Percentiles rank a stretch among this genome's conserved stretches.
These are phyloP conservation scores for Chaetomiaceae sp. DNA, from an alignment of 2,329 filamentous ascomycete genomes.

Conservation along the genomic window DNA sequence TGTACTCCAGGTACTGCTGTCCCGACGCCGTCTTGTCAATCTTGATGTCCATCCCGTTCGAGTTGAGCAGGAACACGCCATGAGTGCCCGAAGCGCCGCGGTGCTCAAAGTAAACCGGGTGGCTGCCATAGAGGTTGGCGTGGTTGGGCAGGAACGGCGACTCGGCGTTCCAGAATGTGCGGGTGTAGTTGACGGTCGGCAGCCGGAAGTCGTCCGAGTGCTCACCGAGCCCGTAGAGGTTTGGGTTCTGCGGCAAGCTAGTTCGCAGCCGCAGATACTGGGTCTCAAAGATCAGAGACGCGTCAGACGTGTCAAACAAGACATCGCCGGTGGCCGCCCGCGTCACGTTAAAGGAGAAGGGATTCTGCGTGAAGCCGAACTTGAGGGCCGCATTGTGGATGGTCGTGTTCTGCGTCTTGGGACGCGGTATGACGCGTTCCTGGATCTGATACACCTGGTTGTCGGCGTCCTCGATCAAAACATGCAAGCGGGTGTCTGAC, in stretches of 20 bases:
- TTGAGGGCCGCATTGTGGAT: constrained; percentile 35
- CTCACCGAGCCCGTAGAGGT: constrained; percentile 71
- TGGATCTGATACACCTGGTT: constrained; percentile 70
- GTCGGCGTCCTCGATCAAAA: constrained; percentile 66
- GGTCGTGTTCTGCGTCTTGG: constrained; percentile 32
- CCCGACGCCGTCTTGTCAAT: constrained; percentile 54
- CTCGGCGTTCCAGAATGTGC: constrained; percentile 65
- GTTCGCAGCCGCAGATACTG: constrained; percentile 70
- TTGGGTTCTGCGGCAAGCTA: constrained; percentile 56
- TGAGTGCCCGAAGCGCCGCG: constrained; percentile 47
- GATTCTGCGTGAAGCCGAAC: constrained; percentile 39
- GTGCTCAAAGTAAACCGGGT: constrained; percentile 69
- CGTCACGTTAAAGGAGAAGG: constrained; percentile 55
- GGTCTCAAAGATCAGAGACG: constrained; percentile 61
- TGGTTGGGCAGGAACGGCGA: constrained; percentile 54
- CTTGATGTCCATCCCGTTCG: constrained; percentile 70
- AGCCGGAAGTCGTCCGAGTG: constrained; percentile 64
- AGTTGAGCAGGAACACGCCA: constrained; percentile 65
- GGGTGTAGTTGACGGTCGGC: constrained; percentile 59
- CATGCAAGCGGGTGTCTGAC: constrained; percentile 45
- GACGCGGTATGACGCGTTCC: constrained; percentile 59
- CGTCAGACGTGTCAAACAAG: constrained; percentile 49
- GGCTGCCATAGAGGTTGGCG: constrained; percentile 63
- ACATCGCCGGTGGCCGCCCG: constrained; percentile 38
- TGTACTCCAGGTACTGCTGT: constrained; percentile 70